A percentile compares a stretch with the other conserved stretches of the same genome.
Evolutionary conservation across 139 green algal genomes (phyloP).

Genomic region (Tetradesmus obliquus): DNA sequence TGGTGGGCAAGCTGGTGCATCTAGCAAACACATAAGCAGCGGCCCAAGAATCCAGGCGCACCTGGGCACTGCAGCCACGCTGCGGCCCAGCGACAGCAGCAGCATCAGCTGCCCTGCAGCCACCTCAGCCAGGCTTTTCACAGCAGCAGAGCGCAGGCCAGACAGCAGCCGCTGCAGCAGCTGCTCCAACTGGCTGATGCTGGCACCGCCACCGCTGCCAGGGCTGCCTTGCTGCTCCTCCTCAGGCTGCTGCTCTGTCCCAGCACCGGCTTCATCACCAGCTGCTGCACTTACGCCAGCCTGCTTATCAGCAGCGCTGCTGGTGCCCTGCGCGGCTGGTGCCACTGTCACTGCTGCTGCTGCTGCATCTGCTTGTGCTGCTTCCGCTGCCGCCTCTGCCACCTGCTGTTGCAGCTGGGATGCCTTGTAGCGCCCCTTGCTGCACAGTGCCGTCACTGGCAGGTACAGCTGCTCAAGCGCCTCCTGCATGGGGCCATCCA

Average conservation of each 20-base stretch:
- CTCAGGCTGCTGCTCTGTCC: not conserved
- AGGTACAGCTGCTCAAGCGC: conserved; percentile 29
- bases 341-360: not conserved
- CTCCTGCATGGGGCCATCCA: not conserved
- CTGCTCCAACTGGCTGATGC: conserved; percentile 2
- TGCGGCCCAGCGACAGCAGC: conserved; percentile 31
- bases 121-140: conserved; percentile 40
- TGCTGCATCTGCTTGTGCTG: not conserved
- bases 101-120: conserved; percentile 39
- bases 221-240: not conserved
- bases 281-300: not conserved
- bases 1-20: too few species aligned
- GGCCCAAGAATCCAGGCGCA: not conserved
- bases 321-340: not conserved
- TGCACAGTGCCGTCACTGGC: conserved; percentile 30
- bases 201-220: not conserved
- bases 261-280: not conserved
- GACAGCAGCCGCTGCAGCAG: conserved; percentile 67
- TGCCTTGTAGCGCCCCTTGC: conserved; percentile 27
- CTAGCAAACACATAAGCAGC: too few species aligned
- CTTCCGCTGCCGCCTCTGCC: not conserved
- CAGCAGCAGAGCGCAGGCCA: conserved; percentile 25
- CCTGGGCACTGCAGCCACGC: conserved; percentile 38
- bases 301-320: not conserved
- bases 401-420: conserved; percentile 25